Evolutionary conservation across 306 rosid species (phyloP).

Genomic region (Cyclanthera cordifolia): DNA sequence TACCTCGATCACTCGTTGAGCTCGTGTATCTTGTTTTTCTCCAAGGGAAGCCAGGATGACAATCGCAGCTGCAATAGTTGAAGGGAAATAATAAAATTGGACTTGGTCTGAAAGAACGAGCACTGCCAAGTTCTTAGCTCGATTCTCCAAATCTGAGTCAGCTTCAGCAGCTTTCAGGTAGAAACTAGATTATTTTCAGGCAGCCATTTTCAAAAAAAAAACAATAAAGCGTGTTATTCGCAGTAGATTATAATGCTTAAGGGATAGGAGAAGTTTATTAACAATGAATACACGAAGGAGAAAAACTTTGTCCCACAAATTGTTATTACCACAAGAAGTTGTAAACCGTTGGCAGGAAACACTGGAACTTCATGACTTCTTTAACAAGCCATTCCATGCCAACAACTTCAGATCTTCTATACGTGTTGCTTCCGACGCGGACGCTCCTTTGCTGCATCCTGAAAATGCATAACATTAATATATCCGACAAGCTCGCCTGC

Average conservation of each 20-base stretch:
- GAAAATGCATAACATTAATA: no score
- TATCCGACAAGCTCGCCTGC: neutral
- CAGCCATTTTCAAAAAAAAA: neutral
- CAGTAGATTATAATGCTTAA: conserved; percentile 16
- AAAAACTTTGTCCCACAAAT: neutral
- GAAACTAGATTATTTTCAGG: conserved; percentile 36
- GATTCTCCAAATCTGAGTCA: conserved; percentile 51
- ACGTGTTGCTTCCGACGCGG: conserved; percentile 33
- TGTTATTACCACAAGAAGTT: conserved; percentile 66
- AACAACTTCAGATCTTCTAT: conserved; percentile 76
- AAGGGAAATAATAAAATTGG: conserved; percentile 62
- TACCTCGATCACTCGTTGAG: conserved; percentile 57
- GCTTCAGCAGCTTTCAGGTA: conserved; percentile 74
- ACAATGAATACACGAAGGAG: neutral
- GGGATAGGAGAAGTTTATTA: neutral
- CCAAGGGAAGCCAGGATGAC: conserved; percentile 69
- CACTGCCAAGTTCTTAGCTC: conserved; percentile 55
- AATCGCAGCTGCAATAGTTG: conserved; percentile 89
- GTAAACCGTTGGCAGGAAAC: conserved; percentile 67
- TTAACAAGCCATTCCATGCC: conserved; percentile 97
- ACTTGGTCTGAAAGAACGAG: conserved; percentile 48
- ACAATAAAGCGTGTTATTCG: conserved; percentile 1
- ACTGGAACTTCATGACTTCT: conserved; percentile 73
- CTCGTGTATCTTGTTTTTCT: conserved; percentile 30
- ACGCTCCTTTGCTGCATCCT: conserved; percentile 50